These are phyloP conservation scores for Scalesia atractyloides DNA, from an alignment of 129 eudicot genomes.

Conservation along the genomic window DNA sequence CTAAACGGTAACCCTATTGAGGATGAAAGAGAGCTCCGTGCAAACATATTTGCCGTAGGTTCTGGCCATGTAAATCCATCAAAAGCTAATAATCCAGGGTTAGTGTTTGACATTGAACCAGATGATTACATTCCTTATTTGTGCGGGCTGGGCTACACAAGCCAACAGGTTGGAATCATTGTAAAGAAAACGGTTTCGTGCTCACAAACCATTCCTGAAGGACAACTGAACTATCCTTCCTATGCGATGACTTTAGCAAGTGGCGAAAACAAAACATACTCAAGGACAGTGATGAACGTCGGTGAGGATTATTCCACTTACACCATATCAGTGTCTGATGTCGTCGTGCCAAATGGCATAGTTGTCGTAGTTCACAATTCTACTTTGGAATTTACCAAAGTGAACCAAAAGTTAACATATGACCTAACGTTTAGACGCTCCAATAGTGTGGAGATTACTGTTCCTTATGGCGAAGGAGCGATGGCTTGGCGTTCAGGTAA, in stretches of 20 bases:
- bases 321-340: background rate
- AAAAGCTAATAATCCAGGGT: slow-evolving; percentile 53
- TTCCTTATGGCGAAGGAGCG: slow-evolving; percentile 33
- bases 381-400: slow-evolving; percentile 18
- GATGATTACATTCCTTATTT: slow-evolving; percentile 46
- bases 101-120: slow-evolving; percentile 39
- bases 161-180: slow-evolving; percentile 34
- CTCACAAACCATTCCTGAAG: slow-evolving; percentile 36
- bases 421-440: slow-evolving; percentile 28
- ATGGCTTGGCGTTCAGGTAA: slow-evolving; percentile 38
- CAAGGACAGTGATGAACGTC: slow-evolving; percentile 57
- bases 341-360: slow-evolving; percentile 33
- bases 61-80: slow-evolving; percentile 57
- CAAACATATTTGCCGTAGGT: slow-evolving; percentile 46
- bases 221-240: slow-evolving; percentile 56
- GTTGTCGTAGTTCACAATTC: slow-evolving; percentile 2
- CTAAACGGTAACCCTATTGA: slow-evolving; percentile 38
- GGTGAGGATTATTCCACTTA: slow-evolving; percentile 47
- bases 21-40: slow-evolving; percentile 39
- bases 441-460: background rate
- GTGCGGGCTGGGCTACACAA: slow-evolving; percentile 51
- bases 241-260: slow-evolving; percentile 27
- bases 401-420: slow-evolving; percentile 41
- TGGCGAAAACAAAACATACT: slow-evolving; percentile 26
- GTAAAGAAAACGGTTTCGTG: slow-evolving; percentile 29